Base-by-base conservation (phyloP, 176 grass and related monocot genomes). In the Musa acuminata region DNA sequence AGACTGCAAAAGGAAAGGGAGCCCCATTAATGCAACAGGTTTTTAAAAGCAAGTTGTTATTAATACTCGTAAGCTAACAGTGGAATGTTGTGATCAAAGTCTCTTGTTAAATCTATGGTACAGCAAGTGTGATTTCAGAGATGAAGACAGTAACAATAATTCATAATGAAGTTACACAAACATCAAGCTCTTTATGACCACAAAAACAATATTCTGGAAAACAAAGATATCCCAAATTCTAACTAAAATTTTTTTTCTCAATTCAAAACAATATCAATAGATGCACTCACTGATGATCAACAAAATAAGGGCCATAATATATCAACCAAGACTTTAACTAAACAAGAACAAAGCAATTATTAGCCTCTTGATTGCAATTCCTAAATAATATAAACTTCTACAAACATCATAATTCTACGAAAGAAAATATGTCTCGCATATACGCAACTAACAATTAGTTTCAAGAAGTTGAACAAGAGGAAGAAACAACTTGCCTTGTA, bases 401-500 rank as follows among this genome's bases (percentile, higher is more conserved):
- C 64, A 6, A 17, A 52, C 55, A 49, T 77, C 25, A 59, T 62
- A 69, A 64, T 50, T n/a, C 49, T 43, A 6, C 8, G 8, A 55
- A n/a, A 43, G 17, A 54, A 48, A 4, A 74, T 54, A 79, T 9
- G 4, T 43, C 35, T 48, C 60, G 43, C 1, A 67, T 52, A 53
- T 8, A 67, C 16, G 49, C 1, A 69, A 17, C 10, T 8, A 69
- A 49, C 16, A 52, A 73, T 54, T 53, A 14, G 51, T 74, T 75
- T 25, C 48, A 71, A 13, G 20, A 74, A 57, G 66, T 24, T 13
- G 21, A 64, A 16, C 29, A 80, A 22, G n/a, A 21, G 11, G 8
- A 20, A 73, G 7, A 78, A 63, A 24, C 21, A 67, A 12, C 79
- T 84, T 87, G 84, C 96, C 96, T 99, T 99, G 64, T 84, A 99